Percentiles rank a stretch among this genome's conserved stretches.
Conservation (phyloP, 2,329 filamentous ascomycete genomes). For the Beauveria caledonica region DNA sequence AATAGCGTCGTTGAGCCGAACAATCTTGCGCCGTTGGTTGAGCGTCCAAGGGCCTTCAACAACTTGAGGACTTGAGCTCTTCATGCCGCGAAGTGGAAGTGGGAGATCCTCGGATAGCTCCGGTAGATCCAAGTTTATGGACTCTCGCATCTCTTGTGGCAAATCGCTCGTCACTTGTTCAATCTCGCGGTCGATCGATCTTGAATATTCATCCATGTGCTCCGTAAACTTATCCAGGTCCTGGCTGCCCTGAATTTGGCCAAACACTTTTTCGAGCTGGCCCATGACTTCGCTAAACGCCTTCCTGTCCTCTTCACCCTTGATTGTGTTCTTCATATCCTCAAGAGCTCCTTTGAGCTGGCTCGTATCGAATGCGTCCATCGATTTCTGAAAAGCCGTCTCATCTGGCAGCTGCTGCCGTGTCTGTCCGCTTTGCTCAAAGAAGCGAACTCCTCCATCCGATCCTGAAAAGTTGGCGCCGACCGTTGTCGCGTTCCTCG, state of each 20-base stretch:
- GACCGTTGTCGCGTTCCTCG: neutral
- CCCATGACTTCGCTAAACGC: slow-evolving; percentile 29
- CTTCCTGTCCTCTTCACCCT: slow-evolving; percentile 24
- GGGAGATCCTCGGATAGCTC: slow-evolving; percentile 19
- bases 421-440: slow-evolving; percentile 35
- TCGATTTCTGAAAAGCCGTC: slow-evolving; percentile 32
- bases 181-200: slow-evolving; percentile 27
- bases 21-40: slow-evolving; percentile 31
- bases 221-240: slow-evolving; percentile 28
- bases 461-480: neutral
- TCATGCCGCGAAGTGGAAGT: slow-evolving; percentile 12
- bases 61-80: slow-evolving; percentile 25
- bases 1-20: slow-evolving; percentile 27
- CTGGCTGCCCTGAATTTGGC: slow-evolving; percentile 23
- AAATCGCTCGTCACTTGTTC: slow-evolving; percentile 23
- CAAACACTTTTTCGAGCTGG: slow-evolving; percentile 24
- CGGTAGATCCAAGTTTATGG: slow-evolving; percentile 17
- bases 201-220: slow-evolving; percentile 27
- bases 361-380: slow-evolving; percentile 28
- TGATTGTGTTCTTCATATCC: slow-evolving; percentile 30
- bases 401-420: slow-evolving; percentile 30
- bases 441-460: slow-evolving; percentile 34
- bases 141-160: slow-evolving; percentile 22
- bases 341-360: slow-evolving; percentile 29
- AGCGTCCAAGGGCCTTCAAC: slow-evolving; percentile 27